Evolutionary conservation across 441 rosid genomes (phyloP).

Genomic region (Erodium chrysanthum): DNA sequence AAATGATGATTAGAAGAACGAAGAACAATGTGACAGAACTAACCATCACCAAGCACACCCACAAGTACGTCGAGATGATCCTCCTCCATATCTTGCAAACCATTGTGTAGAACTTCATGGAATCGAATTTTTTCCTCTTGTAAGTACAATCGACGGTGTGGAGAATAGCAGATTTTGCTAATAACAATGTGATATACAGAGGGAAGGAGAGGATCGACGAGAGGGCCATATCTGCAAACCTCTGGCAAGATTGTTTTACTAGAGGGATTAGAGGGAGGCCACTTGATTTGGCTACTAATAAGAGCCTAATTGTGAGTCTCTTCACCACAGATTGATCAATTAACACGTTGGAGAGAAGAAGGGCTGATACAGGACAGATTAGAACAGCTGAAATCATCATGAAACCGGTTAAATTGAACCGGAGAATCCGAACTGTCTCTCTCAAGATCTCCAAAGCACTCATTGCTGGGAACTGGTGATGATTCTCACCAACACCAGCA

Average conservation of each 20-base stretch:
- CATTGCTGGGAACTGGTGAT: constrained; percentile 43
- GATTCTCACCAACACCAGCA: not conserved
- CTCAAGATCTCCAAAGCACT: constrained; percentile 77
- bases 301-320: constrained; percentile 42
- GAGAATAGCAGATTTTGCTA: constrained; percentile 59
- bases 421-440: constrained; percentile 72
- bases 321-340: constrained; percentile 62
- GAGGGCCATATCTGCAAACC: constrained; percentile 54
- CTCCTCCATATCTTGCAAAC: constrained; percentile 56
- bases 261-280: constrained; percentile 63
- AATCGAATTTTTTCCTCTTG: constrained; percentile 37
- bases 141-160: constrained; percentile 79
- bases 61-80: constrained; percentile 50
- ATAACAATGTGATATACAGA: constrained; percentile 44
- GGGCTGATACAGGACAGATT: constrained; percentile 72
- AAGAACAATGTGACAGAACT: constrained; percentile 55
- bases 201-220: constrained; percentile 70
- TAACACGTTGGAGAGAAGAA: constrained; percentile 49
- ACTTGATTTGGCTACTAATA: constrained; percentile 57
- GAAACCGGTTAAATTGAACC: constrained; percentile 55
- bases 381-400: constrained; percentile 45
- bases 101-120: constrained; percentile 39
- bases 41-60: constrained; percentile 49
- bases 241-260: constrained; percentile 51
- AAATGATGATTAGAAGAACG: constrained; percentile 45